Evolutionary conservation across 2,329 filamentous ascomycete species (phyloP).

Genomic region (Aspergillus sp.): DNA sequence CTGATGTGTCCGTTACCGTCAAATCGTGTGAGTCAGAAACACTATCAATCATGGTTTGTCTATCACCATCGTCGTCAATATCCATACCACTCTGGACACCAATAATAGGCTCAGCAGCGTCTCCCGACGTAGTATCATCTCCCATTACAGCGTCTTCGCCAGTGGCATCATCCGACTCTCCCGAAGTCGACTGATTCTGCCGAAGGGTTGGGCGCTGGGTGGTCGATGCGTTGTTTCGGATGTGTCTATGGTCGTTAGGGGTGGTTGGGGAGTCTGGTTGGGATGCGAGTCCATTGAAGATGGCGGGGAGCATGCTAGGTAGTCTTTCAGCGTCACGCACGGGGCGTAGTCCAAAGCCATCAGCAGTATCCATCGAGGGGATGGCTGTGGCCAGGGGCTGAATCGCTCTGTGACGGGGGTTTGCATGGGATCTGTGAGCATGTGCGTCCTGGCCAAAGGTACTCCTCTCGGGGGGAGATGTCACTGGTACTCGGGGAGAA

Average conservation of each 20-base stretch:
- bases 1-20: constrained; percentile 74
- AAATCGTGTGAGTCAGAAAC: constrained; percentile 71
- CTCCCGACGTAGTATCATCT: constrained; percentile 55
- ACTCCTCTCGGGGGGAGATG: constrained; percentile 70
- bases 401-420: constrained; percentile 55
- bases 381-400: constrained; percentile 69
- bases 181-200: constrained; percentile 83
- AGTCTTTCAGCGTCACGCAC: constrained; percentile 80
- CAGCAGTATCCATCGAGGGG: constrained; percentile 66
- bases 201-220: constrained; percentile 77
- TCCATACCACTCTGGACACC: constrained; percentile 80
- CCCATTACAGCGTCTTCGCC: constrained; percentile 77
- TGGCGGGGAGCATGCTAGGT: constrained; percentile 74
- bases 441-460: constrained; percentile 58
- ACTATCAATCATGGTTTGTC: constrained; percentile 72
- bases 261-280: constrained; percentile 91
- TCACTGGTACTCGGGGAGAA: constrained; percentile 63
- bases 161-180: constrained; percentile 81
- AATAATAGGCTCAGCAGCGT: constrained; percentile 66
- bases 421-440: constrained; percentile 49
- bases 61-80: constrained; percentile 84
- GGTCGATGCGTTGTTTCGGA: constrained; percentile 55
- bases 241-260: constrained; percentile 66
- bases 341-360: constrained; percentile 72
- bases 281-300: constrained; percentile 71